Base-by-base conservation (phyloP, 2,329 filamentous ascomycete genomes). In the Diatrype stigma region DNA sequence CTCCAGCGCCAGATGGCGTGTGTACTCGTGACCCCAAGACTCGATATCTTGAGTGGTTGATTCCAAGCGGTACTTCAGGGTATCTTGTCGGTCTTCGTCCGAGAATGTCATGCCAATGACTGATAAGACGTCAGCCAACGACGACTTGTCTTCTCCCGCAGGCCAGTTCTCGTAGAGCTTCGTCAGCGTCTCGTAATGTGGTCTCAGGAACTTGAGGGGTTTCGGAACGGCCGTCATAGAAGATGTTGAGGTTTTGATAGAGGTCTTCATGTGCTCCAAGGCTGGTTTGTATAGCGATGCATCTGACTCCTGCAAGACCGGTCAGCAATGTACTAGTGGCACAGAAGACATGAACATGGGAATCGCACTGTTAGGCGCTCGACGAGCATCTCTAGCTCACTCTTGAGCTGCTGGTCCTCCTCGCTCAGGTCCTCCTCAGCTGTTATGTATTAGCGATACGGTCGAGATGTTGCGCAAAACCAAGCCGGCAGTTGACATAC, bases 211-310 rank as follows among this genome's bases (percentile, higher is more conserved):
- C 74, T 99, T 99, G 64, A 99, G 81, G 32, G 94, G 94, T 75
- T 99, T 99, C 22, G 95, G 94, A 56, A 99, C 94, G 53, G 94
- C 94, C 46, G 94, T 99, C 94, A 99, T 99, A 44, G 95, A 99
- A 53, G 92, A 97, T 60, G 94, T 99, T 53, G 94, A 96, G 50
- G 94, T 99, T 79, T 96, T 97, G 79, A 99, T 99, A 68, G 90
- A 95, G 65, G 86, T 90, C 78, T 96, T 97, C 84, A 99, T 96
- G 60, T 91, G 88, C 72, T 97, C 92, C 60, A 99, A 79, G 49
- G 94, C 89, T 53, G 92, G 84, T 70, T 92, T 93, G 78, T 97
- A 96, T 61, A 97, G 87, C 52, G 84, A 85, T 59, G 81, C 80
- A 73, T 97, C 89, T 59, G 87, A 80, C 76, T 97, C 94, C 90